These are phyloP conservation scores for Ascochyta lentis DNA, from an alignment of 2,329 filamentous ascomycete species.

Conservation along the genomic window DNA sequence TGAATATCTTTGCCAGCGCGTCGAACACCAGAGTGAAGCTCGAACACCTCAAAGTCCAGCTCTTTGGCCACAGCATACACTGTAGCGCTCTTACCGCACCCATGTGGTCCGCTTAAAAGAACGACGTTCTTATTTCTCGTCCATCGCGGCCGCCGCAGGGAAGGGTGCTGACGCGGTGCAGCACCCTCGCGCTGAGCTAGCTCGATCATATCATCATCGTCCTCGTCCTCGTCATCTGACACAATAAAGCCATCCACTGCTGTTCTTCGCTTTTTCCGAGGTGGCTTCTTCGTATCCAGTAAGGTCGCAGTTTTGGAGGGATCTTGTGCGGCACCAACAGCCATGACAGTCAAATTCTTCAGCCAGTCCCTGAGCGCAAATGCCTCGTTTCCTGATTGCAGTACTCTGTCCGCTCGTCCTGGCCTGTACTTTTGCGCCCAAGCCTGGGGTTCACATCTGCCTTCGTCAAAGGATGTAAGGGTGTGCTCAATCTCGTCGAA, in stretches of 20 bases:
- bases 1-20: slow-evolving; percentile 88
- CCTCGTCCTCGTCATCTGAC: slow-evolving; percentile 39
- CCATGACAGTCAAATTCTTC: slow-evolving; percentile 73
- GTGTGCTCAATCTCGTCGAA: slow-evolving; percentile 66
- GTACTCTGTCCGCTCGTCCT: slow-evolving; percentile 68
- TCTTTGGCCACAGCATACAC: slow-evolving; percentile 93
- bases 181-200: slow-evolving; percentile 69
- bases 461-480: slow-evolving; percentile 81
- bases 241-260: slow-evolving; percentile 47
- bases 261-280: slow-evolving; percentile 70
- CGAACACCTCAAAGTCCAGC: slow-evolving; percentile 90
- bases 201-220: slow-evolving; percentile 63
- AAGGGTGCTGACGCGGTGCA: slow-evolving; percentile 54
- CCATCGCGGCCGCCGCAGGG: slow-evolving; percentile 37
- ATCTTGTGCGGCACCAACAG: slow-evolving; percentile 68
- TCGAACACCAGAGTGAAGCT: slow-evolving; percentile 85
- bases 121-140: slow-evolving; percentile 70
- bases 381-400: slow-evolving; percentile 77
- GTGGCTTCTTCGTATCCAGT: slow-evolving; percentile 33
- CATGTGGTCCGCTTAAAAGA: slow-evolving; percentile 86
- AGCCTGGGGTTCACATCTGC: slow-evolving; percentile 71
- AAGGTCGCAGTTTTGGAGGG: slow-evolving; percentile 24
- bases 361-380: slow-evolving; percentile 82
- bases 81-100: slow-evolving; percentile 91
- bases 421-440: slow-evolving; percentile 93